Evolutionary conservation across 139 green algal genomes (phyloP).

Genomic region (Chlamydomonas schloesseri): DNA sequence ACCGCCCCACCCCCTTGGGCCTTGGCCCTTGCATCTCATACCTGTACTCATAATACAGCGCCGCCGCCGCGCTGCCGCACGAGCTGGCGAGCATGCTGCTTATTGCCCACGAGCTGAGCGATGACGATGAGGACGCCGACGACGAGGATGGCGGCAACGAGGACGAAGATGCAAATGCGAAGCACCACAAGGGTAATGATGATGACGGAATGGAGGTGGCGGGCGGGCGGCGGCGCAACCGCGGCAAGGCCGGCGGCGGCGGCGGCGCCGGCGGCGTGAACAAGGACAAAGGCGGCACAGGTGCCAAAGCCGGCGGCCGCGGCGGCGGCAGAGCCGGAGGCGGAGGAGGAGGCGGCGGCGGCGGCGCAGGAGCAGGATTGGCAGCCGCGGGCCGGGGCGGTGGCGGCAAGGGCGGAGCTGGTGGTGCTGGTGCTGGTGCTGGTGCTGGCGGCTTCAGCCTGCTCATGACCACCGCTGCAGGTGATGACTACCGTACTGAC

Average conservation of each 20-base stretch:
- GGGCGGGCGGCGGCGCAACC: neutral
- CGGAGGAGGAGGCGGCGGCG: neutral
- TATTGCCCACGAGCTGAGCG: slow-evolving; percentile 47
- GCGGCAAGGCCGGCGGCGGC: neutral
- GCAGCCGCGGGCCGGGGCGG: no score
- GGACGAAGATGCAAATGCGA: neutral
- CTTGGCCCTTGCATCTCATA: no score
- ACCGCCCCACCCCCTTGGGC: no score
- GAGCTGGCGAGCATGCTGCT: slow-evolving; percentile 59
- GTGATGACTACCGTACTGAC: no score
- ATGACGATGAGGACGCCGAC: neutral
- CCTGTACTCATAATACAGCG: no score
- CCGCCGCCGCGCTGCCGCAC: slow-evolving; percentile 58
- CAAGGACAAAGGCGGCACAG: neutral
- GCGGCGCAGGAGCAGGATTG: no score
- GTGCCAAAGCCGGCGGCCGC: neutral
- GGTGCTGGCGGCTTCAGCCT: neutral
- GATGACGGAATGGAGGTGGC: neutral
- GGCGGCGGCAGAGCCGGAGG: neutral
- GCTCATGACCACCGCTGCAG: neutral
- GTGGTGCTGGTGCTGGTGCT: no score
- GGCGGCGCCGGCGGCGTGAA: no score
- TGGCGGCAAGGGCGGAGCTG: no score
- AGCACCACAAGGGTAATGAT: neutral
- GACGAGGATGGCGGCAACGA: neutral